Evolutionary conservation across 495 filamentous ascomycete species (phyloP), one percentile per base, ranked within the genome.

Genomic region (Penicillium atrosanguineum): DNA sequence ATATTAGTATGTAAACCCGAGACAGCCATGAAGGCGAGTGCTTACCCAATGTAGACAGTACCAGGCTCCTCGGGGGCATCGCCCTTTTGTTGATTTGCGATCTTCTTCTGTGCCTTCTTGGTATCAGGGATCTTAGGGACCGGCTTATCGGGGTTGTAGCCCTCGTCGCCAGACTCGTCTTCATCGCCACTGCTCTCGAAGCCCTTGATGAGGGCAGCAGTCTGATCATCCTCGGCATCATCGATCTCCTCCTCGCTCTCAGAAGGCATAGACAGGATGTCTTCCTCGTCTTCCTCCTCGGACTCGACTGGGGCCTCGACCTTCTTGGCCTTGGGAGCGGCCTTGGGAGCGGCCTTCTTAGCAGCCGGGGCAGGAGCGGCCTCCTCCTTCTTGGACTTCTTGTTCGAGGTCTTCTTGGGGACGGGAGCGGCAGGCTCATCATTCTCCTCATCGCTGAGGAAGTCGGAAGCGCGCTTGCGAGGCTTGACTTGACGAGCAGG

Each of bases 161-260:
- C 80, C 55, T 80, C 74, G 42, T 80, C 80, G 8, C 69, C 78
- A 19, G 69, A 72, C 44, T 70, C 76, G 31, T 82, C 79, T 41
- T 82, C 81, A 40, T 88, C 87, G 41, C 84, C 82, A 54, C 85
- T 88, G 71, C 87, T 91, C 68, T 96, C 91, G 63, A 96, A 90
- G 18, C 88, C 88, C 60, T 78, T 86, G 62, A 85, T 84, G 53
- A 83, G 83, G 45, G 77, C 89, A 60, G 75, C 82, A 56, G 81
- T 90, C 60, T 88, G 86, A 61, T 90, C 87, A 57, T 85, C 85
- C 15, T 71, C 67, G 44, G 75, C 79, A 20, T 74, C 71, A 1
- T 78, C 73, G 34, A 65, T 67, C 23, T 69, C 61, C 6, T 63
- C 66, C 29, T 73, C 71, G 26, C 52, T 60, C 26, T 53, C 63